Base-by-base conservation (phyloP, 2,329 filamentous ascomycete species). In the Alternaria panax region DNA sequence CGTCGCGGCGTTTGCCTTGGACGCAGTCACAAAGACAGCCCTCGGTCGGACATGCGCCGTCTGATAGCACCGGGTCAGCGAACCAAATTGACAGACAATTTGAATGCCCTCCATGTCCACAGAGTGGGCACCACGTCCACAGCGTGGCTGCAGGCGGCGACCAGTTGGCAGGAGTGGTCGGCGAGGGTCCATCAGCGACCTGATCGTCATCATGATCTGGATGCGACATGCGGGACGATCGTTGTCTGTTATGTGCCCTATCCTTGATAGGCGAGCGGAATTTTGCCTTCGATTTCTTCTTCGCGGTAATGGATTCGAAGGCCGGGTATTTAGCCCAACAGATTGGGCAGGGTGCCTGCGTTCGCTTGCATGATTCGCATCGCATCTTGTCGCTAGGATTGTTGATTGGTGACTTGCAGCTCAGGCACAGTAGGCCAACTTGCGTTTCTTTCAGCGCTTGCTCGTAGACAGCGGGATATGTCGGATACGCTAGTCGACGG, bases 11-110 rank as follows among this genome's bases (percentile, higher is more conserved):
- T 5, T 78, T 78, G 12, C 85, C 85, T 2, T 81, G 80, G 2
- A 82, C 83, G 64, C 87, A 89, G 67, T 87, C 85, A 66, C 87
- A 87, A 53, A 84, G 76, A 72, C 87, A 89, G 18, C 85, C 87
- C 47, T 82, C 80, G 7, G 83, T 86, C 3, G 86, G 83, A 75
- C 87, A 89, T 28, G 81, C 82, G 16, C 86, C 86, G 62, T 84
- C 82, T 36, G 80, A 78, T 30, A 80, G 64, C 14, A 46, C 72
- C 20, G 80, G 64, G 52, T 84, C 80, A 18, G 76, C 75, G 54
- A 87, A 83, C 86, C 87, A 88, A 14, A 80, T 80, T 7, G 79
- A 80, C 28, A 88, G 79, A 70, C 87, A 90, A 50, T 82, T 81
- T 6, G 82, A 76, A 68, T 90, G 87, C 2, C 84, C 86, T 38